Evolutionary conservation across 2,329 filamentous ascomycete species (phyloP).

Genomic region (Claviceps pusilla): DNA sequence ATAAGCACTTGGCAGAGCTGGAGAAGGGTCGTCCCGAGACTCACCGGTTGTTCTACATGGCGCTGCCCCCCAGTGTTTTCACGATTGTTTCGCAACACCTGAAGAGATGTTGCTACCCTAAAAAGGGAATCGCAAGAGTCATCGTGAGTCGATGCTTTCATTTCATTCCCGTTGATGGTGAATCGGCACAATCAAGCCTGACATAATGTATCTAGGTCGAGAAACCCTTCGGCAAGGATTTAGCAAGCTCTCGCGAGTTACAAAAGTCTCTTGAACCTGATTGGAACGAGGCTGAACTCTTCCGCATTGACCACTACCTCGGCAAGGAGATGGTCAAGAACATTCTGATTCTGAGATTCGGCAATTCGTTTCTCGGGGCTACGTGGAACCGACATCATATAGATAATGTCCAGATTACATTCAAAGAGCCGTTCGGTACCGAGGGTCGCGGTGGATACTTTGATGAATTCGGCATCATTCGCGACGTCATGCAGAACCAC

Average conservation of each 20-base stretch:
- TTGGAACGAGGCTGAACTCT: conserved; percentile 98
- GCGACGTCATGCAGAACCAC: conserved; percentile 99
- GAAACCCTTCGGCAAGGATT: conserved; percentile 97
- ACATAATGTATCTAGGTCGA: conserved; percentile 52
- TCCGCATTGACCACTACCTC: conserved; percentile 97
- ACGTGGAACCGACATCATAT: conserved; percentile 99
- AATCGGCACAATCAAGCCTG: background rate
- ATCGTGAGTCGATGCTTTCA: conserved; percentile 44
- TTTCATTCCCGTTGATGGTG: too few relatives aligned
- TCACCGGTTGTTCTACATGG: conserved; percentile 98
- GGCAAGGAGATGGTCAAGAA: conserved; percentile 99
- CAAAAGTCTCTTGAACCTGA: conserved; percentile 91
- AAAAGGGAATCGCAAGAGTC: conserved; percentile 77
- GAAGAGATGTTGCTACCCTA: conserved; percentile 93
- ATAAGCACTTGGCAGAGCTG: conserved; percentile 70
- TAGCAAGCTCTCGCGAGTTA: conserved; percentile 82
- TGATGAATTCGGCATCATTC: conserved; percentile 97
- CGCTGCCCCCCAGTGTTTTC: conserved; percentile 91
- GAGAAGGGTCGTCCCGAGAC: conserved; percentile 72
- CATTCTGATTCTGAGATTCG: conserved; percentile 92
- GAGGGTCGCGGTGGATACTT: conserved; percentile 97
- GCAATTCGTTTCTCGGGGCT: conserved; percentile 95
- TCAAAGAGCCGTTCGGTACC: conserved; percentile 98
- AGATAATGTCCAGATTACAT: conserved; percentile 97
- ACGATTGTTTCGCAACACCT: conserved; percentile 93